phyloP scores from a whole-genome alignment of 176 grass and related monocot genomes.

The Oryza rufipogon region DNA sequence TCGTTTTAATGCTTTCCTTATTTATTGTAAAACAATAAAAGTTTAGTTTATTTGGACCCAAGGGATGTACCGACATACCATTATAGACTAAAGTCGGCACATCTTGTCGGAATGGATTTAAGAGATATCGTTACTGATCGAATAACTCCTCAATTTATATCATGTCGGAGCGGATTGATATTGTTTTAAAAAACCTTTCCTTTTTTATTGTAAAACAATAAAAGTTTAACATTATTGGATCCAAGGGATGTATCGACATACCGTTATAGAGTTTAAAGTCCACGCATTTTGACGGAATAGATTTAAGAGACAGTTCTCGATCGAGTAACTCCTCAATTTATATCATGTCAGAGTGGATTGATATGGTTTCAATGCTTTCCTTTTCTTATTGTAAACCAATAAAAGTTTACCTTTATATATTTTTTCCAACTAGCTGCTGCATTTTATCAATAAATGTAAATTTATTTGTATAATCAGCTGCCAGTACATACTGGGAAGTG shows the following conservation, averaged over 20 bases:
- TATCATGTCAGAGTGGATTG: background rate
- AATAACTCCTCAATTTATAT: background rate
- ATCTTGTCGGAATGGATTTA: background rate
- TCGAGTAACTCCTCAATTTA: background rate
- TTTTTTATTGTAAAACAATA: background rate
- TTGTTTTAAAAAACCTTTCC: no score
- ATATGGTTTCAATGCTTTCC: no score
- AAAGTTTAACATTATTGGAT: background rate
- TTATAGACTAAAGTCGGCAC: no score
- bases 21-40: no score
- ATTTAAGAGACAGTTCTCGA: background rate
- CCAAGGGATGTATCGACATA: background rate
- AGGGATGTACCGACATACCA: no score
- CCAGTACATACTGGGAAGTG: background rate
- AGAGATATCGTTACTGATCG: background rate
- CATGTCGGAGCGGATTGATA: background rate
- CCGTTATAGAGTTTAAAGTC: no score
- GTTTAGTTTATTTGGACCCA: no score
- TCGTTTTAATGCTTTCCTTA: no score
- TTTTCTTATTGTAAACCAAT: background rate
- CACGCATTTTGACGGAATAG: background rate
- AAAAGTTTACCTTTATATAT: no score
- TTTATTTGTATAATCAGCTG: background rate
- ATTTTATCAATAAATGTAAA: background rate
- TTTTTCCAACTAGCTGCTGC: background rate